Percentiles rank a stretch among this genome's conserved stretches.
These are phyloP conservation scores for Carex cristatella DNA, from an alignment of 176 grass and related monocot species.

Conservation along the genomic window DNA sequence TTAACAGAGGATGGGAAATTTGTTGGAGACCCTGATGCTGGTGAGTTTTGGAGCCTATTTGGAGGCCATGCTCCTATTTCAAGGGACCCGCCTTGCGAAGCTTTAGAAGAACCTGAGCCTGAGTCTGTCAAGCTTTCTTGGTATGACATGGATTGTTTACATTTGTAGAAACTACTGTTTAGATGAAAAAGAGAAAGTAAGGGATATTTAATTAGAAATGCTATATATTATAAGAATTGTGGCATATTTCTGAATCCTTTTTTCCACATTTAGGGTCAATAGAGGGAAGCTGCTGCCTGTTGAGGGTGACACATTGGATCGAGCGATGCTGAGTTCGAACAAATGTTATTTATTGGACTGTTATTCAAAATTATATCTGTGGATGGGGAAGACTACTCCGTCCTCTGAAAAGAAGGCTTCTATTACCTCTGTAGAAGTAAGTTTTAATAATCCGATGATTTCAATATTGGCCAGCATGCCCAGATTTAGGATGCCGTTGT, in stretches of 20 bases:
- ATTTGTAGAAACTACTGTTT: background rate
- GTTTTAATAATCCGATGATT: constrained; percentile 6
- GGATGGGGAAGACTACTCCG: constrained; percentile 70
- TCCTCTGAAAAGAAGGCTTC: constrained; percentile 63
- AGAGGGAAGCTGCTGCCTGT: constrained; percentile 43
- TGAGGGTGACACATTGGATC: constrained; percentile 45
- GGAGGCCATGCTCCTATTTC: constrained; percentile 75
- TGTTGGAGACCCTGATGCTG: constrained; percentile 72
- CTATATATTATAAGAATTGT: constrained; percentile 2
- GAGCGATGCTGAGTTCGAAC: constrained; percentile 55
- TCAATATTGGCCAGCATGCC: background rate
- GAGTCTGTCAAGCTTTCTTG: constrained; percentile 48
- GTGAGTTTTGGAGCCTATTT: constrained; percentile 76
- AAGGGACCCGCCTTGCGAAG: constrained; percentile 29
- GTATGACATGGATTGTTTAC: constrained; percentile 26
- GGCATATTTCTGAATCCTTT: constrained; percentile 1
- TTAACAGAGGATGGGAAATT: constrained; percentile 64
- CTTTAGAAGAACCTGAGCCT: constrained; percentile 3
- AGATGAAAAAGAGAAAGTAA: background rate
- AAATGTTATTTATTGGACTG: constrained; percentile 81
- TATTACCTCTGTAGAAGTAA: constrained; percentile 62
- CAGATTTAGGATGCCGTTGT: background rate
- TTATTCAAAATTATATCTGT: constrained; percentile 60
- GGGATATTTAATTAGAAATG: background rate
- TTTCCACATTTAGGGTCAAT: constrained; percentile 58